These are phyloP conservation scores for Heritiera littoralis DNA, from an alignment of 345 rosid genomes.

Conservation along the genomic window DNA sequence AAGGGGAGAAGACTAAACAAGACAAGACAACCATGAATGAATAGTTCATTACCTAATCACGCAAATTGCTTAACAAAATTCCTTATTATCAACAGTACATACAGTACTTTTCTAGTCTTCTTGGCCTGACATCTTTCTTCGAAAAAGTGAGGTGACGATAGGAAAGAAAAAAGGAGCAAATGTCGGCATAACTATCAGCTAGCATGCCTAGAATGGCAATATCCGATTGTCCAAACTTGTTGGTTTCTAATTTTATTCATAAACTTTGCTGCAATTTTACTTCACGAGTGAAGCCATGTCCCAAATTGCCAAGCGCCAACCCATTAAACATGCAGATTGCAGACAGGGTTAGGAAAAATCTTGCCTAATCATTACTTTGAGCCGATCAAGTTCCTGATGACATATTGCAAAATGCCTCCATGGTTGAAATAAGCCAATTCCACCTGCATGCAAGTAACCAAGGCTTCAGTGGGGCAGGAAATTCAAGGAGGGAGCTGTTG, in stretches of 20 bases:
- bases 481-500: background rate
- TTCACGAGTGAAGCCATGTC: conserved; percentile 4
- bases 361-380: conserved; percentile 30
- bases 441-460: conserved; percentile 33
- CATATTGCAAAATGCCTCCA: conserved; percentile 65
- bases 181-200: too few species aligned
- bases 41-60: too few species aligned
- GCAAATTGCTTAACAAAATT: too few species aligned
- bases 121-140: too few species aligned
- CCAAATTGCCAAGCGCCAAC: background rate
- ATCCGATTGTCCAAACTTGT: too few species aligned
- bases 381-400: conserved; percentile 55
- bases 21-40: too few species aligned
- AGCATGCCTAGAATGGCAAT: too few species aligned
- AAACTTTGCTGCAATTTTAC: background rate
- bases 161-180: background rate
- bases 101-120: too few species aligned
- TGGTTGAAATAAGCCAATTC: conserved; percentile 63
- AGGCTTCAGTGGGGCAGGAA: background rate
- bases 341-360: too few species aligned
- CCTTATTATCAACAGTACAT: too few species aligned
- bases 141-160: background rate
- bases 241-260: conserved; percentile 8
- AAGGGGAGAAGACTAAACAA: too few species aligned
- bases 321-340: too few species aligned